Evolutionary conservation across 2,329 filamentous ascomycete species (phyloP), one percentile per base, ranked within the genome.

Genomic region (Clonostachys sp.): DNA sequence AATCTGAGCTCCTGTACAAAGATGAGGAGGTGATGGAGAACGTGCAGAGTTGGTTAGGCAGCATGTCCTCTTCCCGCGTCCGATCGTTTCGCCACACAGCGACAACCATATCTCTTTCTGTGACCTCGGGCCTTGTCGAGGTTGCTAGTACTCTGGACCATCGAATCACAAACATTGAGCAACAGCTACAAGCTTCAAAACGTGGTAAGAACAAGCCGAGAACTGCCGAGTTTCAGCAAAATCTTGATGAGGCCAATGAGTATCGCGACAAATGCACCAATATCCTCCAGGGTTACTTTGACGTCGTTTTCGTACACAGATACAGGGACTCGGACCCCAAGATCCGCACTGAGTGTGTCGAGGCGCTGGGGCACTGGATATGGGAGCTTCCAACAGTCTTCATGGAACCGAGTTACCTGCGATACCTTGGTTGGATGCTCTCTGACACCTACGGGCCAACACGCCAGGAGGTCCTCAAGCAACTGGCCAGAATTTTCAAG

Each of bases 371-470:
- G 30, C 80, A 84, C 39, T 99, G 94, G 94, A 95, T 97, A 55
- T 80, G 84, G 62, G 81, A 81, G 12, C 82, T 96, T 45, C 89
- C 91, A 3, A 89, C 90, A 42, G 80, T 89, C 42, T 99, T 96
- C 68, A 89, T 96, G 64, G 89, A 96, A 54, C 90, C 90, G 2
- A 80, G 86, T 56, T 96, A 96, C 67, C 73, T 99, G 45, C 85
- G 94, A 51, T 99, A 99, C 60, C 75, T 99, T 6, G 94, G 94
- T 45, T 99, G 94, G 94, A 85, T 96, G 60, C 76, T 99, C 33
- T 96, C 91, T 5, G 94, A 99, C 62, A 78, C 84, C 5, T 78
- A 84, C 50, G 75, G 84, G 1, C 71, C 83, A 9, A 91, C 89
- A 18, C 82, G 94, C 46, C 78, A 86, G n/a, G 91, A 96, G 63